phyloP scores from a whole-genome alignment of 306 rosid species.

The Quercus ilex region DNA sequence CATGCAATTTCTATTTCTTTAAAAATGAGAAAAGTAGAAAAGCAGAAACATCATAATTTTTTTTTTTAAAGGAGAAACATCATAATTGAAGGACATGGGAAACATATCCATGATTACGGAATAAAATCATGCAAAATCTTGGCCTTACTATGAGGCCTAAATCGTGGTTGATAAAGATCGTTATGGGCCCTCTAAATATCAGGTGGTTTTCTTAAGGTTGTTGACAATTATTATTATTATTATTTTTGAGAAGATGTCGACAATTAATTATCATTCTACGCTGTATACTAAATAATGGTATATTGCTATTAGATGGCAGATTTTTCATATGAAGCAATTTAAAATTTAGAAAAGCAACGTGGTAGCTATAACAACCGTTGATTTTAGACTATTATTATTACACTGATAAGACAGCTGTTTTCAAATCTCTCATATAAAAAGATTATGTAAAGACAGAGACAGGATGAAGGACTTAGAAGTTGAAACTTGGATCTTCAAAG shows the following conservation, averaged over 20 bases:
- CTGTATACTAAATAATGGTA: neutral
- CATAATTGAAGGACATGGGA: constrained; percentile 28
- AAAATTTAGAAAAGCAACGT: neutral
- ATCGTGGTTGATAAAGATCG: constrained; percentile 6
- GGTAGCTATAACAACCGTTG: neutral
- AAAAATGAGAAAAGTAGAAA: neutral
- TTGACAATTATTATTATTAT: no score
- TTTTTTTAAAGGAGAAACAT: constrained; percentile 17
- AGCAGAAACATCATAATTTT: constrained; percentile 31
- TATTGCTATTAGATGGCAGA: neutral
- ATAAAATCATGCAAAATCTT: constrained; percentile 14
- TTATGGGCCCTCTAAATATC: constrained; percentile 36
- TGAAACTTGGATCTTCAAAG: no score
- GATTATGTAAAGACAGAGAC: no score
- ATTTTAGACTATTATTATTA: no score
- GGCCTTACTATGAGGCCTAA: constrained; percentile 1
- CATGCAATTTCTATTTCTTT: neutral
- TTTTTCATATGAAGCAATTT: neutral
- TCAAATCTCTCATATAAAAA: no score
- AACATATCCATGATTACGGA: neutral
- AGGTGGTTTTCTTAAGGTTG: neutral
- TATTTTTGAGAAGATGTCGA: no score
- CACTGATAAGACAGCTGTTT: no score
- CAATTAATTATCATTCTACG: constrained; percentile 11
- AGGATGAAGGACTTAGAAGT: no score